Evolutionary conservation across 805 yeast genomes (phyloP), one percentile per base, ranked within the genome.

Genomic region (Kodamaea laetipori): DNA sequence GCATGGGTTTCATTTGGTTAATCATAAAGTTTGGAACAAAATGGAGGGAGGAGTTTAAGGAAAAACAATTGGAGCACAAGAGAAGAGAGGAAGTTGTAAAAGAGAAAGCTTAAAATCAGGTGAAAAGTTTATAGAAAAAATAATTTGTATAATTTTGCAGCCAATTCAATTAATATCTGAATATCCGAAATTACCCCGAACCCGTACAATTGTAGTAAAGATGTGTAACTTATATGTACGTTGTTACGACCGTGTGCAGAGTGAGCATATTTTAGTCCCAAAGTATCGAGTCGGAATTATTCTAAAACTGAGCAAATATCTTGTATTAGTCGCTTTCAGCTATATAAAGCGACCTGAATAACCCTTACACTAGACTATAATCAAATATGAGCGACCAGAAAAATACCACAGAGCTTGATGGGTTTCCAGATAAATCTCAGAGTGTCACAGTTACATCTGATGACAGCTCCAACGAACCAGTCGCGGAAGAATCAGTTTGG

Each of bases 21-120:
- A 44, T 60, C 21, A 40, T 55, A 6, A 43, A 40, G 18, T 50
- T 44, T 21, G 68, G 67, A 1, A 54, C 60, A 1, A 31, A 17
- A 16, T 61, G 66, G 67, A 52, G 68, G 47, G 41, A 28, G 33
- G 18, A 28, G 13, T 28, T 28, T 17, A 28, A 15, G 15, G 18
- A 12, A 4, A 28, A 13, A n/a, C 33, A 13, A 15, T 4, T 4
- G 3, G 33, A 28, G 15, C 17, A 6, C 3, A 28, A 28, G 15
- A 28, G 13, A 6, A 28, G 17, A 28, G 33, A 28, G 15, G 33
- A 12, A 4, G 33, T 11, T 5, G 12, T 7, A 13, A 26, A 26
- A 13, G 12, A 26, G 30, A 11, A 7, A 13, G 10, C 30, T 26
- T n/a, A 4, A 26, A 26, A 26, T 26, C 10, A 4, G 10, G 10